A percentile compares a stretch with the other conserved stretches of the same genome.
Evolutionary conservation across 345 rosid species (phyloP).

Genomic region (Mangifera indica): DNA sequence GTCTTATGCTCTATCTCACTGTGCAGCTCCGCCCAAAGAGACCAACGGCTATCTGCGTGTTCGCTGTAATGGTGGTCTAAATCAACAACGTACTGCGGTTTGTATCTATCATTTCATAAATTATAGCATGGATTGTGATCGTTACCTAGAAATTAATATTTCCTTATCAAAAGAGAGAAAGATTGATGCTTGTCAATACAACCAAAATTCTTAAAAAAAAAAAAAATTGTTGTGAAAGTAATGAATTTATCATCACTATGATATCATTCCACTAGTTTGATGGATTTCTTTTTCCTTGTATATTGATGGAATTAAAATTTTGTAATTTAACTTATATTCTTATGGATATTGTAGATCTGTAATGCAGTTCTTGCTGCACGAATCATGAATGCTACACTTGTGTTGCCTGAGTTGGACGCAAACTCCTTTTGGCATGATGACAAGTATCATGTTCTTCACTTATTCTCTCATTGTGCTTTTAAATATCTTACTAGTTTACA

Average conservation of each 20-base stretch:
- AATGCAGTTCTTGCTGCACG: slow-evolving; percentile 99
- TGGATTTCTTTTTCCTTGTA: neutral
- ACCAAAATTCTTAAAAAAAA: neutral
- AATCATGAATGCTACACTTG: slow-evolving; percentile 98
- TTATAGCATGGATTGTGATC: neutral
- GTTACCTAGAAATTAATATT: neutral
- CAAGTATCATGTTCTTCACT: slow-evolving; percentile 49
- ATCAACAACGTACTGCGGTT: slow-evolving; percentile 98
- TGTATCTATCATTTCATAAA: slow-evolving; percentile 28
- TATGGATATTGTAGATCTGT: slow-evolving; percentile 64
- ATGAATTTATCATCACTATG: neutral
- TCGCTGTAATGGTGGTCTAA: slow-evolving; percentile 96
- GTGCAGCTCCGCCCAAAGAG: slow-evolving; percentile 83
- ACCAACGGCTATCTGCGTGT: slow-evolving; percentile 92
- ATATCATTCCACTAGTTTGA: neutral
- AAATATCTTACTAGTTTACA: neutral
- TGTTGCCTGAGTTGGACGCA: slow-evolving; percentile 94
- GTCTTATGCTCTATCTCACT: slow-evolving; percentile 7
- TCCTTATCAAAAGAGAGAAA: neutral
- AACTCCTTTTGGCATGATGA: slow-evolving; percentile 99
- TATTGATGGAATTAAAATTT: neutral
- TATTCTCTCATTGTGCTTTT: slow-evolving; percentile 1
- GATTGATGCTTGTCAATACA: neutral
- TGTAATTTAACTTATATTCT: slow-evolving; percentile 4
- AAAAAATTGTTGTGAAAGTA: too few species aligned